These are phyloP conservation scores for Psilocybe cubensis DNA, from an alignment of 768 basidiomycete genomes.

Conservation along the genomic window DNA sequence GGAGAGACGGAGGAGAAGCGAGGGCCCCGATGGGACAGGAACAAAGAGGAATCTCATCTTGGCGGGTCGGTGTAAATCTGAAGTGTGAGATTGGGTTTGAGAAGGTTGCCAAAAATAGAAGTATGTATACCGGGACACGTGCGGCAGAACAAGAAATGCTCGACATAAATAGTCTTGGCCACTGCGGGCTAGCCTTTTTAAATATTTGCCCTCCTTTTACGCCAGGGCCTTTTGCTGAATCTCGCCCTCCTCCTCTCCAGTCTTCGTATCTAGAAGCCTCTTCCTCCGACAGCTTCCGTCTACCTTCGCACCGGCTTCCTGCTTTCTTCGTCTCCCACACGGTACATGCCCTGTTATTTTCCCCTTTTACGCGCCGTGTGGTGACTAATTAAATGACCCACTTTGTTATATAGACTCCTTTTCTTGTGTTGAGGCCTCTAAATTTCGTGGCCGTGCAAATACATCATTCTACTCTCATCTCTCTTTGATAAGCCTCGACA, in stretches of 20 bases:
- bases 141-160: constrained; percentile 13
- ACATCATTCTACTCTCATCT: background rate
- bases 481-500: background rate
- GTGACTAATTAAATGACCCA: background rate
- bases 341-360: background rate
- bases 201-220: constrained; percentile 11
- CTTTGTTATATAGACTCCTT: background rate
- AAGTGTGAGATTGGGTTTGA: constrained; percentile 16
- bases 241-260: constrained; percentile 9
- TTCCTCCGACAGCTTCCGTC: background rate
- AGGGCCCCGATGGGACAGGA: constrained; percentile 9
- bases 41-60: constrained; percentile 1
- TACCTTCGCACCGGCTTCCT: background rate
- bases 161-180: constrained; percentile 21
- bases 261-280: background rate
- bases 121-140: constrained; percentile 13
- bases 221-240: constrained; percentile 8
- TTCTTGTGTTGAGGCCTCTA: background rate
- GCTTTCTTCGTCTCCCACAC: background rate
- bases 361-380: background rate
- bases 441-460: background rate
- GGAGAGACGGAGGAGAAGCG: background rate
- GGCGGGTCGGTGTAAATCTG: constrained; percentile 4
- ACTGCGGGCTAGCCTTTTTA: constrained; percentile 19
- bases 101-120: constrained; percentile 8